Conservation (phyloP, 495 filamentous ascomycete genomes). For the Wilcoxina mikolae region DNA sequence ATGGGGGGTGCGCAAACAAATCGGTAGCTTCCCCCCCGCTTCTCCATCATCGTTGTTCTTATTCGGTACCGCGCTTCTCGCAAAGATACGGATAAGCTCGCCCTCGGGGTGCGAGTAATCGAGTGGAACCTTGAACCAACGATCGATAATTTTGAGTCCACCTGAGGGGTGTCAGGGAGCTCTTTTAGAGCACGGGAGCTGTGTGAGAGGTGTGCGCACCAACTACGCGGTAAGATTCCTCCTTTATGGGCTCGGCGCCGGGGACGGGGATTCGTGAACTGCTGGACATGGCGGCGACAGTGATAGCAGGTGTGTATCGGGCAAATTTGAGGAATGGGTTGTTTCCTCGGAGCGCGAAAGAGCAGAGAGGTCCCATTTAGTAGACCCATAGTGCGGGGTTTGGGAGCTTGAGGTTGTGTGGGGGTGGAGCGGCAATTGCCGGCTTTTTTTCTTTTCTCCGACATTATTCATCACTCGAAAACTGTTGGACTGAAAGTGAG, state of each 20-base stretch:
- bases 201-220: conserved; percentile 7
- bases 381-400: no score
- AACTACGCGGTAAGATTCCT: conserved; percentile 15
- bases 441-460: no score
- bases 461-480: no score
- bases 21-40: conserved; percentile 17
- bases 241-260: conserved; percentile 1
- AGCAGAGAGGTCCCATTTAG: no score
- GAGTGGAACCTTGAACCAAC: conserved; percentile 25
- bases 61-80: conserved; percentile 19
- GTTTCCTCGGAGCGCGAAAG: no score
- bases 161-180: conserved; percentile 7
- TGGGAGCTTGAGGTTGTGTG: no score
- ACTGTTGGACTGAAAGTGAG: no score
- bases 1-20: conserved; percentile 11
- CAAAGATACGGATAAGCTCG: conserved; percentile 18
- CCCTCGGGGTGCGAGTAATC: conserved; percentile 16
- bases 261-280: background rate
- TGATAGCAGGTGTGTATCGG: no score
- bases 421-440: no score
- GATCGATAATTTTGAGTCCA: conserved; percentile 22
- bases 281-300: background rate
- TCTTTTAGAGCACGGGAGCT: background rate
- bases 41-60: conserved; percentile 21
- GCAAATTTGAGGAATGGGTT: no score